Evolutionary conservation across 1,139 yeast species (phyloP).

Genomic region (Zhuliangozyma blackwelliae): DNA sequence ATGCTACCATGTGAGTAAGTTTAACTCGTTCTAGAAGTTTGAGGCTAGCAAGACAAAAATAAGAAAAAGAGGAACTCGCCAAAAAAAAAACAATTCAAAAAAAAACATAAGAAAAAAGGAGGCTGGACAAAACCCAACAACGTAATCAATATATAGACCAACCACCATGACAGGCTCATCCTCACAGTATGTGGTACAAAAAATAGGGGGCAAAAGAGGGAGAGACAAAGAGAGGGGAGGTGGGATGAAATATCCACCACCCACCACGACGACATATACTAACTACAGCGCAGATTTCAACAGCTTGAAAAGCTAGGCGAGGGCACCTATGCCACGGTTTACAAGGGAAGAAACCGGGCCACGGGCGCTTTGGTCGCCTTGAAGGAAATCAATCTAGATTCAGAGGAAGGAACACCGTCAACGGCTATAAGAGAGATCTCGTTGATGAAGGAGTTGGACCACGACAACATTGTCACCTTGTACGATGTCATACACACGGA

Average conservation of each 20-base stretch:
- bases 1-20: neutral
- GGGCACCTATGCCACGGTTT: conserved; percentile 97
- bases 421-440: conserved; percentile 97
- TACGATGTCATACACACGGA: conserved; percentile 97
- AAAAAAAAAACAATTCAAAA: too few relatives aligned
- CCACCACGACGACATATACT: neutral
- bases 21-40: too few relatives aligned
- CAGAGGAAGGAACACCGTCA: conserved; percentile 97
- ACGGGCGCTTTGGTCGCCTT: conserved; percentile 93
- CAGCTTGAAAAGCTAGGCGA: conserved; percentile 90
- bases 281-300: conserved; percentile 30
- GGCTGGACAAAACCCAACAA: too few relatives aligned
- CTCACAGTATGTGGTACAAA: conserved; percentile 23
- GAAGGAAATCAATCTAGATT: conserved; percentile 89
- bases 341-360: conserved; percentile 87
- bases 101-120: too few relatives aligned
- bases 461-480: conserved; percentile 87
- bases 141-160: too few relatives aligned
- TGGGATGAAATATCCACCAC: too few relatives aligned
- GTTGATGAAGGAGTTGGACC: conserved; percentile 91
- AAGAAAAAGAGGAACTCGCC: too few relatives aligned
- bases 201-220: too few relatives aligned
- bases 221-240: too few relatives aligned
- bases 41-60: too few relatives aligned
- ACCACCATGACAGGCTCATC: conserved; percentile 22